These are phyloP conservation scores for Margaritispora aquatica DNA, from an alignment of 495 filamentous ascomycete genomes.

Conservation along the genomic window DNA sequence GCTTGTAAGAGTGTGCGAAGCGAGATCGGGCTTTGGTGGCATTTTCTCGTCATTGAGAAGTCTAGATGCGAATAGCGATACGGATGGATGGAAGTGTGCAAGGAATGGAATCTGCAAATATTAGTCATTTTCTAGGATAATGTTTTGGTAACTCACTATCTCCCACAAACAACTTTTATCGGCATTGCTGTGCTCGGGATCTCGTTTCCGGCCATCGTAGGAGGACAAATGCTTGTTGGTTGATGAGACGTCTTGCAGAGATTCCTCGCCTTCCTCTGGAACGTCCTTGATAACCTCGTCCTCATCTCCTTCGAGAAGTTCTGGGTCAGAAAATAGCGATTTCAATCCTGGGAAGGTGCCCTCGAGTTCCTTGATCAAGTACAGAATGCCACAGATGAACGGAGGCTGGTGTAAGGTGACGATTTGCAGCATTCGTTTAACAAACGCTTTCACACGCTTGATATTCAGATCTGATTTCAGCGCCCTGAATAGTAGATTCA, in stretches of 20 bases:
- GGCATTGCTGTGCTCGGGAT: constrained; percentile 87
- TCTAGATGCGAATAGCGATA: constrained; percentile 73
- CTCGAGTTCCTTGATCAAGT: constrained; percentile 77
- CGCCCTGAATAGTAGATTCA: constrained; percentile 84
- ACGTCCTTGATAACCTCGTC: constrained; percentile 66
- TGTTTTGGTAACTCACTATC: constrained; percentile 43
- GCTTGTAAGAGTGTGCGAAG: constrained; percentile 80
- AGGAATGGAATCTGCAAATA: constrained; percentile 56
- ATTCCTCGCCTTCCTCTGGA: constrained; percentile 34
- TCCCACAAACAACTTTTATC: constrained; percentile 92
- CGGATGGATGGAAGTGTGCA: constrained; percentile 87
- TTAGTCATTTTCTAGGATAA: neutral
- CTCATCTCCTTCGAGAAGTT: constrained; percentile 58
- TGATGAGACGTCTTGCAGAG: neutral
- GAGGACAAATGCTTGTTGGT: constrained; percentile 16
- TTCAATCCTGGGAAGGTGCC: constrained; percentile 66
- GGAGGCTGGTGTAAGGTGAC: constrained; percentile 80
- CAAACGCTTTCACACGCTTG: constrained; percentile 88
- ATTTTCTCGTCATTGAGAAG: constrained; percentile 60
- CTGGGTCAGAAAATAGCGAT: constrained; percentile 64
- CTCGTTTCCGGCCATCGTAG: constrained; percentile 86
- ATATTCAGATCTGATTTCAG: constrained; percentile 82
- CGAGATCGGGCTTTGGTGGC: constrained; percentile 81
- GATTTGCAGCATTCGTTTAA: constrained; percentile 88
- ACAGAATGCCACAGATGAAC: constrained; percentile 85